Evolutionary conservation across 1,284 basidiomycete genomes (phyloP), one percentile per base, ranked within the genome.

Genomic region (Ustilago vetiveriae): DNA sequence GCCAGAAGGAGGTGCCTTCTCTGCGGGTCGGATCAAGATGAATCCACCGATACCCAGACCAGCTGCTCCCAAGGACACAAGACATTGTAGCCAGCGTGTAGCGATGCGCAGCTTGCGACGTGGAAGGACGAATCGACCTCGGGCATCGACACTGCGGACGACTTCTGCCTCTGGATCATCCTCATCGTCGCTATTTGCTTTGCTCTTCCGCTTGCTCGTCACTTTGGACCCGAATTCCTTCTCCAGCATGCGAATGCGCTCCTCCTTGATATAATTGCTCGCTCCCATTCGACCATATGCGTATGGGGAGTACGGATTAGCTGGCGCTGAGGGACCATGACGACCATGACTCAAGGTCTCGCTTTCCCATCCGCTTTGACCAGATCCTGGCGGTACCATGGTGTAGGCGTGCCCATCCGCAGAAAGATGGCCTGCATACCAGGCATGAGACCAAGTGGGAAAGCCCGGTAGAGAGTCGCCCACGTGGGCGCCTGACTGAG

Each of bases 331-430:
- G 3, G 30, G 36, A 3, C 48, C 50, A n/a, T 42, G 22, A 6
- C 46, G 54, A 5, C 46, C 49, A 26, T 57, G 51, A 22, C 68
- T 65, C 6, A 76, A 41, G 19, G 72, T 69, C 35, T 76, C 75
- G 37, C 64, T 72, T 59, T 78, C 75, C 75, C 75, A 78, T 24
- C 74, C 74, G 29, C 62, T 72, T 40, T 73, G 60, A 33, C 63
- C 68, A 9, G 62, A 66, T 17, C 43, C 55, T 14, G 72, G 76
- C 2, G 62, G 55, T 0, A 76, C 66, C 51, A 56, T 71, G 13
- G 76, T 78, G 36, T 76, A 78, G 21, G 76, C 76, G 36, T 76
- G 74, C 10, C 76, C 76, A 37, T 76, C 67, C n/a, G 74, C 66
- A 0, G 74, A 76, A 6, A 73, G 57, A 27, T 78, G 74, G n/a